Percentiles rank a stretch among this genome's conserved stretches.
Evolutionary conservation across 768 basidiomycete species (phyloP).

Genomic region (Infundibulicybe gibba): DNA sequence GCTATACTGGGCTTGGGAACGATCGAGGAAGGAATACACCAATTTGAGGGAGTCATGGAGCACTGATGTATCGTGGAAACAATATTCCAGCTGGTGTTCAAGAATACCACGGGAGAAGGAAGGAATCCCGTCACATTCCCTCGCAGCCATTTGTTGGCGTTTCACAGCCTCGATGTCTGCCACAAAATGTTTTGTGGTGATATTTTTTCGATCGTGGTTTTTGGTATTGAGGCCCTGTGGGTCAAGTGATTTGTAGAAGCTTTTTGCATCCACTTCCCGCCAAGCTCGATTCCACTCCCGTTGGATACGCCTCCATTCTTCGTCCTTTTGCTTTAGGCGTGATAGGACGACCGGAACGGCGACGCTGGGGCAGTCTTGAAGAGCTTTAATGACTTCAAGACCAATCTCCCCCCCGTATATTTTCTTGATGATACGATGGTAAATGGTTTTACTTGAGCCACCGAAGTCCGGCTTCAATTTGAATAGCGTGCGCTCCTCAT

Average conservation of each 20-base stretch:
- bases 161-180: conserved; percentile 72
- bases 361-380: conserved; percentile 89
- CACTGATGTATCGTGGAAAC: conserved; percentile 73
- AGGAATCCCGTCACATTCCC: conserved; percentile 29
- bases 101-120: conserved; percentile 43
- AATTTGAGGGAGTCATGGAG: conserved; percentile 89
- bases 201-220: conserved; percentile 90
- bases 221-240: conserved; percentile 96
- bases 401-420: conserved; percentile 85
- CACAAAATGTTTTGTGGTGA: conserved; percentile 82
- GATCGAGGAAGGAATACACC: conserved; percentile 88
- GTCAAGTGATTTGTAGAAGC: conserved; percentile 97
- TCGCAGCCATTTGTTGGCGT: conserved; percentile 47
- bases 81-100: conserved; percentile 75
- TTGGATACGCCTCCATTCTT: conserved; percentile 94
- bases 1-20: conserved; percentile 73
- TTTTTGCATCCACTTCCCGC: conserved; percentile 95
- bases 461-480: conserved; percentile 85
- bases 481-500: conserved; percentile 80
- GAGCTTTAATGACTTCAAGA: conserved; percentile 72
- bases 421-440: conserved; percentile 91
- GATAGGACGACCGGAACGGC: conserved; percentile 89
- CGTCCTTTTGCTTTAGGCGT: conserved; percentile 90
- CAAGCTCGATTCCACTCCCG: conserved; percentile 96
- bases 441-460: conserved; percentile 82